Evolutionary conservation across 306 rosid species (phyloP).

Genomic region (Rosa lucieae): DNA sequence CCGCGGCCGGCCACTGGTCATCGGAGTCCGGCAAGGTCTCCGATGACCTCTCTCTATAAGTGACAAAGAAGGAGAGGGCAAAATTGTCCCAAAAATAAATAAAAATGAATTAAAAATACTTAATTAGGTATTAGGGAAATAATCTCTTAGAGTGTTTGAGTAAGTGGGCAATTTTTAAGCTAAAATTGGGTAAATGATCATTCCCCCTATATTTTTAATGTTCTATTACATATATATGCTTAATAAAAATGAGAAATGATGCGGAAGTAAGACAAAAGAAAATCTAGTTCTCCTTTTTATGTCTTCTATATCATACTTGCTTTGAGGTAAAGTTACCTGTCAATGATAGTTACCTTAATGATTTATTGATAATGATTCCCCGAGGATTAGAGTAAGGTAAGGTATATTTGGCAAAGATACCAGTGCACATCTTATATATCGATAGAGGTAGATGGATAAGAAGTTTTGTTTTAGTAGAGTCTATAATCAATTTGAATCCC

Average conservation of each 20-base stretch:
- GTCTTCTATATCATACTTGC: neutral
- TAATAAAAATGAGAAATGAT: neutral
- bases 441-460: neutral
- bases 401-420: neutral
- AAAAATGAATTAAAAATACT: no score
- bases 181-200: no score
- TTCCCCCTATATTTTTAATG: neutral
- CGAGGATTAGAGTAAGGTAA: neutral
- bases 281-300: neutral
- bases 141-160: no score
- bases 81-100: no score
- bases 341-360: neutral
- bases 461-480: neutral
- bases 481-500: neutral
- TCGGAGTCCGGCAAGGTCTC: no score
- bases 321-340: neutral
- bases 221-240: neutral
- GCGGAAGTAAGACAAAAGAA: neutral
- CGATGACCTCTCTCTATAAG: no score
- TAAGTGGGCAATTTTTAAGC: no score
- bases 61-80: no score
- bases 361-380: neutral
- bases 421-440: neutral
- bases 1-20: no score
- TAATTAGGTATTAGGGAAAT: no score